Conservation (phyloP, 139 green algal genomes). For the Chlorella sorokiniana region DNA sequence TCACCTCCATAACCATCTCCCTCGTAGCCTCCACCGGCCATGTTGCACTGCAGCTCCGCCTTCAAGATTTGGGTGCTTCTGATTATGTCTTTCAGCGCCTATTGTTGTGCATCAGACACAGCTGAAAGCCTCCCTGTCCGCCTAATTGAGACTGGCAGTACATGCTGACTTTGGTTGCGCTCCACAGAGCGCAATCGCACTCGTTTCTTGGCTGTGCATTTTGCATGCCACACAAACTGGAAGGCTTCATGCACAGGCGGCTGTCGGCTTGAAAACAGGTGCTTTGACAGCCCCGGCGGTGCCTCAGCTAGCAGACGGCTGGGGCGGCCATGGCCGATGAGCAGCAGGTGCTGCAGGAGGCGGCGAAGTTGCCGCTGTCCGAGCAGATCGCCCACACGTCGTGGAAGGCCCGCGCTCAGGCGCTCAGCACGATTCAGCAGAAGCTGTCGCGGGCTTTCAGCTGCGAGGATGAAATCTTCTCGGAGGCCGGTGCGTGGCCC, state of each 20-base stretch:
- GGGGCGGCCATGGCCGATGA: constrained; percentile 50
- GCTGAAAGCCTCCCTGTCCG: too few relatives aligned
- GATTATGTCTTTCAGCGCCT: too few relatives aligned
- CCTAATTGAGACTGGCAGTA: too few relatives aligned
- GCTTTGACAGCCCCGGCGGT: not conserved
- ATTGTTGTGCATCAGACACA: too few relatives aligned
- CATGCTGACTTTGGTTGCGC: too few relatives aligned
- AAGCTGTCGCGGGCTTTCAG: constrained; percentile 62
- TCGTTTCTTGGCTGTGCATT: too few relatives aligned
- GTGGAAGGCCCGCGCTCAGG: constrained; percentile 90
- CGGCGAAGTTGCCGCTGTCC: constrained; percentile 64
- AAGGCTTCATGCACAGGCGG: too few relatives aligned
- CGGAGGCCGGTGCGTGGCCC: constrained; percentile 63
- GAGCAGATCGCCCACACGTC: constrained; percentile 78
- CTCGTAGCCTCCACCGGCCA: not conserved
- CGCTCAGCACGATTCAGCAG: constrained; percentile 74
- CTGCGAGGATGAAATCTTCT: constrained; percentile 67
- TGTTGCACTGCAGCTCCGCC: not conserved
- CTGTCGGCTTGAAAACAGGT: too few relatives aligned
- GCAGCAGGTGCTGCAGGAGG: constrained; percentile 61
- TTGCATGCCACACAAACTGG: too few relatives aligned
- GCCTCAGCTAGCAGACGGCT: not conserved
- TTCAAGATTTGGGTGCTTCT: too few relatives aligned
- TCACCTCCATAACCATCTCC: not conserved
- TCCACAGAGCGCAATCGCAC: too few relatives aligned